These are phyloP conservation scores for Acanthamoeba culbertsoni DNA, from an alignment of 208 protist genomes.

Conservation along the genomic window DNA sequence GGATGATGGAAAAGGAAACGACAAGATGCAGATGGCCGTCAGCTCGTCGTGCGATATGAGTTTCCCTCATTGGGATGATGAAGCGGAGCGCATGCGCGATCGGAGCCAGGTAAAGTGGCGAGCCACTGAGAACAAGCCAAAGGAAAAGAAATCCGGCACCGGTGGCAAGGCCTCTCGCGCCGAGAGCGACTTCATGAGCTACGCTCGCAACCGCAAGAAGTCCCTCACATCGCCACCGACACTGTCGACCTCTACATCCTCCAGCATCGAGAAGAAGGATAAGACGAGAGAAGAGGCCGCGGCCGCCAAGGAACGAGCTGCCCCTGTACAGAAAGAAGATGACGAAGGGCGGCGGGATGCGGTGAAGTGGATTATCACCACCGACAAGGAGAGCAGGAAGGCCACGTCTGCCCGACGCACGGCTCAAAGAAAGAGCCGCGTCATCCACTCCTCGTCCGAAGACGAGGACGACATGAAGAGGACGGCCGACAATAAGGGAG, in stretches of 20 bases:
- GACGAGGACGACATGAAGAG: not conserved
- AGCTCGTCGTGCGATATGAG: not conserved
- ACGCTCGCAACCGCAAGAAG: not conserved
- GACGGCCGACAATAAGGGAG: not conserved
- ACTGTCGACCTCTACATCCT: not conserved
- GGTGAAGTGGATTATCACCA: not conserved
- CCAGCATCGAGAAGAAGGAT: not conserved
- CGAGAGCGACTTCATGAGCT: not conserved
- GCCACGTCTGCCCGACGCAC: not conserved
- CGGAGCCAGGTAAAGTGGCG: not conserved
- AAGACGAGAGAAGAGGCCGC: not conserved
- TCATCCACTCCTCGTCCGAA: slow-evolving; percentile 14
- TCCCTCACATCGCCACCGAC: not conserved
- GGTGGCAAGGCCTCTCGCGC: not conserved
- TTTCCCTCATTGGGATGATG: not conserved
- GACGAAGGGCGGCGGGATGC: not conserved
- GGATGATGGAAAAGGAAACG: not conserved
- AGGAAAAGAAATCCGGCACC: not conserved
- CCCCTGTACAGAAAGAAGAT: not conserved
- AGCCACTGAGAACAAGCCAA: not conserved
- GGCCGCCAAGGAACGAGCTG: no score
- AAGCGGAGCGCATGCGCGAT: not conserved
- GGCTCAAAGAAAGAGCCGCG: not conserved
- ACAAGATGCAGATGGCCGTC: not conserved
- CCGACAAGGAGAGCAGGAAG: not conserved